A percentile compares a stretch with the other conserved stretches of the same genome.
These are phyloP conservation scores for Oldenlandia corymbosa DNA, from an alignment of 257 asterid genomes.

Conservation along the genomic window DNA sequence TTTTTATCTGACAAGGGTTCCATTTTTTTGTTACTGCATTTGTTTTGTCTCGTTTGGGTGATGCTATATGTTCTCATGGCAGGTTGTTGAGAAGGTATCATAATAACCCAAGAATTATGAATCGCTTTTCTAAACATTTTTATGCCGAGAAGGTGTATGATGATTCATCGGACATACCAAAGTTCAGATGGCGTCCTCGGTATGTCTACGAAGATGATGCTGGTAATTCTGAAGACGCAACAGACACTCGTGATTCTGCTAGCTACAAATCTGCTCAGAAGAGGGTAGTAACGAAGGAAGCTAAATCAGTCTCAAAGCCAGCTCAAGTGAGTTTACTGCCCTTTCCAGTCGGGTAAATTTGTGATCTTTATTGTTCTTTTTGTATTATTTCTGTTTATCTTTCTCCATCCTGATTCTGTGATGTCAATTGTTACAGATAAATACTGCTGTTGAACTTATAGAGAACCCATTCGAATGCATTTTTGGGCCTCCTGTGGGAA, in stretches of 20 bases:
- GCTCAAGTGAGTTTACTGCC: conserved; percentile 8
- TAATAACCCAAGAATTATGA: conserved; percentile 34
- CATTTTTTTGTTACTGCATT: not conserved
- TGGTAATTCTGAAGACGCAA: conserved; percentile 22
- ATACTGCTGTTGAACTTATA: conserved; percentile 20
- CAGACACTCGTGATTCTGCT: conserved; percentile 11
- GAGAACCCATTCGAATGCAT: conserved; percentile 62
- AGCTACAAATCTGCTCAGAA: conserved; percentile 21
- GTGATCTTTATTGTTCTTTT: not conserved
- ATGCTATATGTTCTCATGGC: conserved; percentile 16
- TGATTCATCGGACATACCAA: conserved; percentile 63
- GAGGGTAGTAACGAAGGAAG: conserved; percentile 21
- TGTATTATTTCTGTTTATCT: conserved; percentile 7
- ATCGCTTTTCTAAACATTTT: conserved; percentile 52
- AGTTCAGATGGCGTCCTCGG: conserved; percentile 53
- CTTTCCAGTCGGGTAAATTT: not conserved
- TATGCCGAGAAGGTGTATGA: conserved; percentile 57
- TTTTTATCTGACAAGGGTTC: not conserved
- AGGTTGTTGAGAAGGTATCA: conserved; percentile 54
- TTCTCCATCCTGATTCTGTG: not conserved
- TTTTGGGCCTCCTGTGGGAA: conserved; percentile 40
- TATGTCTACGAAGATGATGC: conserved; percentile 33
- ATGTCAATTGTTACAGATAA: conserved; percentile 31
- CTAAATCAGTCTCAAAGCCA: conserved; percentile 27
- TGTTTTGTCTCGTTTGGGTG: not conserved